A percentile compares a stretch with the other conserved stretches of the same genome.
These are phyloP conservation scores for Clausena lansium DNA, from an alignment of 345 rosid genomes.

Conservation along the genomic window DNA sequence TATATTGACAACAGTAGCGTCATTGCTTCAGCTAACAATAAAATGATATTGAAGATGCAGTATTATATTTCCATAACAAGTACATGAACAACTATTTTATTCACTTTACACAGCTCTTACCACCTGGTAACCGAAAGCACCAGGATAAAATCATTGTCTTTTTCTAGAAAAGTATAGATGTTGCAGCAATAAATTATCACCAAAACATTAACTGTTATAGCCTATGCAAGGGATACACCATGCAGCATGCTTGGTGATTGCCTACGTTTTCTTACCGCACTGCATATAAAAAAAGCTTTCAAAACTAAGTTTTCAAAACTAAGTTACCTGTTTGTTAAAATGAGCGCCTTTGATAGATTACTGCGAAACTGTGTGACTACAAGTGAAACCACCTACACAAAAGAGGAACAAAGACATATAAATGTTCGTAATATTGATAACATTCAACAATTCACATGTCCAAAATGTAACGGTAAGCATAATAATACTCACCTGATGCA, in stretches of 20 bases:
- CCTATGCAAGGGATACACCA: neutral
- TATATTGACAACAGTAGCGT: neutral
- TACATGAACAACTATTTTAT: neutral
- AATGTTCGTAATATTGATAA: constrained; percentile 5
- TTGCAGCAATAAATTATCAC: neutral
- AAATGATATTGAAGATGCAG: neutral
- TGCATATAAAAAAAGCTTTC: neutral
- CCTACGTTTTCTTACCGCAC: neutral
- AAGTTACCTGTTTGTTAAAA: constrained; percentile 76
- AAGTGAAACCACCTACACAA: constrained; percentile 71
- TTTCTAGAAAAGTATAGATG: neutral
- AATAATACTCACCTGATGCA: constrained; percentile 54
- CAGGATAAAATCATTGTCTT: neutral
- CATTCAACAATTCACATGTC: constrained; percentile 3
- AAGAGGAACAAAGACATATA: neutral
- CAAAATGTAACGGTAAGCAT: constrained; percentile 13
- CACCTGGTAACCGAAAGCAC: neutral
- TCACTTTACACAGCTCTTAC: neutral
- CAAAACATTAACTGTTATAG: neutral
- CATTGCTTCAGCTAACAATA: neutral
- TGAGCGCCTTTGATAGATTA: constrained; percentile 75
- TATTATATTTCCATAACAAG: neutral
- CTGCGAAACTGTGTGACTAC: constrained; percentile 80
- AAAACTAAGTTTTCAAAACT: constrained; percentile 11
- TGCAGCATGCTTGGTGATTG: neutral